Evolutionary conservation across 2,329 filamentous ascomycete species (phyloP), one percentile per base, ranked within the genome.

Genomic region (Fusarium cicatricum): DNA sequence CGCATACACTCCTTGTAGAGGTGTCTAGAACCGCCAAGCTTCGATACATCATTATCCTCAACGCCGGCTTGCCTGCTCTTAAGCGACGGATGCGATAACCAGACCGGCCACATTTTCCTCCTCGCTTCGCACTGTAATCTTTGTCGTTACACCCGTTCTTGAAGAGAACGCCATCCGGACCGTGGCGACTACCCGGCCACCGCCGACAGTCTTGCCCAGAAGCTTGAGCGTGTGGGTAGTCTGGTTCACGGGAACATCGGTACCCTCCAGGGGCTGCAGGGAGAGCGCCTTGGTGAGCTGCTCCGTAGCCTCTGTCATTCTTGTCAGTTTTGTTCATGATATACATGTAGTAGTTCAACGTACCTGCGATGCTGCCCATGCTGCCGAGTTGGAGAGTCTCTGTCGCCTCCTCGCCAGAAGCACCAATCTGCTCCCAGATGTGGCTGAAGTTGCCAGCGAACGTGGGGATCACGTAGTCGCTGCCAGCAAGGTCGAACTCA

Each of bases 361-460:
- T 86, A 96, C 92, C 92, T 72, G 90, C 85, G 77, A 99, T 96
- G 71, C 90, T 92, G 87, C 96, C 97, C 71, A 95, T 87, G 66
- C 90, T 90, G 70, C 88, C 88, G 64, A 97, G 82, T 76, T 94
- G 92, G 73, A 97, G 80, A 32, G 94, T 99, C 80, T 98, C 95
- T 62, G 91, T 90, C 5, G 90, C 90, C 73, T 97, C 91, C 71
- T 97, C 92, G 45, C 93, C 92, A 23, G 90, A 82, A n/a, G 91
- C 90, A 47, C 91, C 92, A 47, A 94, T 87, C 76, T 96, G 91
- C 75, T 96, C 92, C 94, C 94, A 99, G 41, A 98, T 85, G 70
- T 96, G 92, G 72, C 91, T 92, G 74, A 98, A 99, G 81, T 92
- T 96, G 73, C 93, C 90, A 15, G 93, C 93, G 75, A 96, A 99